Evolutionary conservation across 2,329 filamentous ascomycete species (phyloP).

Genomic region (Aspergillus cejpii): DNA sequence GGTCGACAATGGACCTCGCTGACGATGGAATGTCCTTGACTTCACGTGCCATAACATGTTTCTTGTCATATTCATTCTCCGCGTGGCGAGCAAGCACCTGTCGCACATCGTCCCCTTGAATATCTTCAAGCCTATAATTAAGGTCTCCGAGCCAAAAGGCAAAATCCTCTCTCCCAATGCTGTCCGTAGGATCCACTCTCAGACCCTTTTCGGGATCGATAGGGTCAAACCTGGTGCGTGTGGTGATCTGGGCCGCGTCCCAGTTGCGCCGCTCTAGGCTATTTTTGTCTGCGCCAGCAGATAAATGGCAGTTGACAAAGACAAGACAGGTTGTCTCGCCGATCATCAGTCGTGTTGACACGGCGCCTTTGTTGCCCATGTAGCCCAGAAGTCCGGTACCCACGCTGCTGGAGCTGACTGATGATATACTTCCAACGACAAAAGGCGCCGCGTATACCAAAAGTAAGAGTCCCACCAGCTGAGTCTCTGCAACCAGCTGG

Average conservation of each 20-base stretch:
- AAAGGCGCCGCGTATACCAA: slow-evolving; percentile 78
- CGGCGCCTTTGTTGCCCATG: slow-evolving; percentile 92
- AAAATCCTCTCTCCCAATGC: slow-evolving; percentile 84
- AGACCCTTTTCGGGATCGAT: slow-evolving; percentile 57
- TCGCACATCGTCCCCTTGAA: slow-evolving; percentile 85
- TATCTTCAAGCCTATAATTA: slow-evolving; percentile 83
- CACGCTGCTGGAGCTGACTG: slow-evolving; percentile 73
- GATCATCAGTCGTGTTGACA: slow-evolving; percentile 71
- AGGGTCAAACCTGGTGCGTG: slow-evolving; percentile 70
- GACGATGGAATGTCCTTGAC: slow-evolving; percentile 21
- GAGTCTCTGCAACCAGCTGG: slow-evolving; percentile 67
- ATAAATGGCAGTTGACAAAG: slow-evolving; percentile 86
- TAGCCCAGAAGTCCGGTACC: slow-evolving; percentile 89
- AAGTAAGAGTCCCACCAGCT: slow-evolving; percentile 77
- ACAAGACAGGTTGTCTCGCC: slow-evolving; percentile 84
- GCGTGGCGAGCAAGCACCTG: slow-evolving; percentile 76
- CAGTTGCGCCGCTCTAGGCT: slow-evolving; percentile 79
- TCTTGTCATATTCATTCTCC: slow-evolving; percentile 64
- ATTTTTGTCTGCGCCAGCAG: slow-evolving; percentile 72
- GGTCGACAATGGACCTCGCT: slow-evolving; percentile 6
- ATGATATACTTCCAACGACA: slow-evolving; percentile 66
- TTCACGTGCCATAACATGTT: slow-evolving; percentile 31
- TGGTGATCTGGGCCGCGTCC: slow-evolving; percentile 74
- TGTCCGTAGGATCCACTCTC: slow-evolving; percentile 53
- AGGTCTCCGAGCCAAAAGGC: slow-evolving; percentile 95